Evolutionary conservation across 495 filamentous ascomycete genomes (phyloP).

Genomic region (Hyaloscypha finlandica): DNA sequence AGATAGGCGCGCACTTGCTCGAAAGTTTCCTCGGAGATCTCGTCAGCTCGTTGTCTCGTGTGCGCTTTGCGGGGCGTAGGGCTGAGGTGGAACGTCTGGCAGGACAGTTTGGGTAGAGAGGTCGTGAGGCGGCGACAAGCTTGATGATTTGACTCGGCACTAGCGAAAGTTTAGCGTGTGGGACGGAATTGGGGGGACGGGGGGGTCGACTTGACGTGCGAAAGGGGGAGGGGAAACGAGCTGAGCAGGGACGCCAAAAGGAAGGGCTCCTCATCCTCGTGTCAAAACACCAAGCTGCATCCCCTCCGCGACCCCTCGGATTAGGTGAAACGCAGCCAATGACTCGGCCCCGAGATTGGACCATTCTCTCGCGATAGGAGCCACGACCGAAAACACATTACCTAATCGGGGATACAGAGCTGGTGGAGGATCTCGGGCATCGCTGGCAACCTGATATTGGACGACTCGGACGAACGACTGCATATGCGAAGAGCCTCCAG

Average conservation of each 20-base stretch:
- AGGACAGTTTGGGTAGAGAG: neutral
- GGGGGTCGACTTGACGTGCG: neutral
- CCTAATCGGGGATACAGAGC: neutral
- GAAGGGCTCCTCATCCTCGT: neutral
- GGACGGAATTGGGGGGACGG: neutral
- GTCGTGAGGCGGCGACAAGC: slow-evolving; percentile 4
- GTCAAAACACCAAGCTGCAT: neutral
- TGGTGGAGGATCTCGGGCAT: neutral
- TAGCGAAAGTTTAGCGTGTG: slow-evolving; percentile 8
- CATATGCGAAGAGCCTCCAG: neutral
- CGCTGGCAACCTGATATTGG: neutral
- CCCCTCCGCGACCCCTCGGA: neutral
- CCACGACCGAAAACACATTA: neutral
- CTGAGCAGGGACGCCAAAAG: neutral
- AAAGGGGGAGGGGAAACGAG: neutral
- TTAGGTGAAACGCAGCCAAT: neutral
- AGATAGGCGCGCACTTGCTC: neutral
- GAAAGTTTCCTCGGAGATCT: neutral
- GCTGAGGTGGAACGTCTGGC: neutral
- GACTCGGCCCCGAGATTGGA: neutral
- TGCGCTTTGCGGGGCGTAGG: neutral
- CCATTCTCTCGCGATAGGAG: neutral
- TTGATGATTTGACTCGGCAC: slow-evolving; percentile 1
- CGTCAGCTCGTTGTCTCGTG: neutral
- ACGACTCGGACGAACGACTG: neutral